Evolutionary conservation across 169 alveolate genomes (phyloP), one percentile per base, ranked within the genome.

Genomic region (Toxoplasma gondii): DNA sequence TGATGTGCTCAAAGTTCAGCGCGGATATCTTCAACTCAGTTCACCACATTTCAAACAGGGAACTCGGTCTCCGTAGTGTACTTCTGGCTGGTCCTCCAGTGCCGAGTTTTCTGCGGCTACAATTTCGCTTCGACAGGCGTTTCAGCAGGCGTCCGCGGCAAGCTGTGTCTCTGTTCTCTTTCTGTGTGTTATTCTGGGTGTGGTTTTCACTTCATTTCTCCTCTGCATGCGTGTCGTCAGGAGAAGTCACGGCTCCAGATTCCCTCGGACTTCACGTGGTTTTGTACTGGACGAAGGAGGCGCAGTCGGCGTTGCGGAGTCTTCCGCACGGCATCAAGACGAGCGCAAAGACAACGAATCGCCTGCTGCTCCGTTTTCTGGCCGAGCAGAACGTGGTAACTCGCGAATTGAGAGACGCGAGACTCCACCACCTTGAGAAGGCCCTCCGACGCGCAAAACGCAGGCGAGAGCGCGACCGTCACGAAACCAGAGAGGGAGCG

Each of bases 201-300:
- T 64, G 31, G 7, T 27, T 64, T 49, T 49, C 58, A 12, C 4
- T 49, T 49, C 22, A 31, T 64, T 64, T 64, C 9, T 36, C 12
- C n/a, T 36, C n/a, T 41, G 4, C 4, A 49, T 49, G 58, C 58
- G 58, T 49, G n/a, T n/a, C 5, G 9, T 34, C 84, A 74, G 84
- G 84, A 31, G 84, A 74, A n/a, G 84, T 74, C 39, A 74, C 84
- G 1, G 84, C 84, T 22, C 84, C 84, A 1, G 84, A 74, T 44
- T 74, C 39, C n/a, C 49, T 74, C 49, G 84, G 84, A 1, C 22
- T 74, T 41, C 22, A 31, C 10, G 84, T 74, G 43, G 45, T 74
- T 17, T 12, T 36, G 44, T 74, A 74, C 44, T 74, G 84, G 84
- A 74, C 84, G 84, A 74, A 31, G 84, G 31, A 74, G 84, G 84